phyloP scores from a whole-genome alignment of 306 rosid genomes.

The Bauhinia variegata region DNA sequence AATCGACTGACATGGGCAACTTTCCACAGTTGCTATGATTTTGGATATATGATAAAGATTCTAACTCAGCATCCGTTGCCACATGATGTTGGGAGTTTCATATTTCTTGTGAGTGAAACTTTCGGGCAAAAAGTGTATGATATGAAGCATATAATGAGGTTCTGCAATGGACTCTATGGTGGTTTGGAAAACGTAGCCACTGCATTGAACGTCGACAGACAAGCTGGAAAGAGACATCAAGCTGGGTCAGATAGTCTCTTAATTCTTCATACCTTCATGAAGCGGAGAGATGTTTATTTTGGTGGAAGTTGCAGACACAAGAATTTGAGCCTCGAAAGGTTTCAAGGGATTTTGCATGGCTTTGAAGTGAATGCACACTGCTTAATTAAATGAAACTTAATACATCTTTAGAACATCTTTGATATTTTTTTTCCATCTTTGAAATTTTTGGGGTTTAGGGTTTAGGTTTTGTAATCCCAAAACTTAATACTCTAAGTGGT shows the following conservation, averaged over 20 bases:
- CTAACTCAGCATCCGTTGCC: neutral
- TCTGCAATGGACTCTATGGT: constrained; percentile 27
- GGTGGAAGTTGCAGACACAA: neutral
- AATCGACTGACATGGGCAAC: constrained; percentile 14
- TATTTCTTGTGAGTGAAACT: neutral
- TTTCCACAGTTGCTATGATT: constrained; percentile 26
- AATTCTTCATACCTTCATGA: constrained; percentile 11
- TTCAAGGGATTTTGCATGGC: constrained; percentile 1
- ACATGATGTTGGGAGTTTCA: no score
- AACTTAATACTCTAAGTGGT: no score
- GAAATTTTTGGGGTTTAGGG: no score
- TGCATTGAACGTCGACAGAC: neutral
- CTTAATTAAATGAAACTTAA: no score
- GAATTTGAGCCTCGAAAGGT: neutral
- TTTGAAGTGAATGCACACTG: neutral
- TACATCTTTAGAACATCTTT: no score
- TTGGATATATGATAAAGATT: constrained; percentile 17
- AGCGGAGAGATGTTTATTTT: constrained; percentile 17
- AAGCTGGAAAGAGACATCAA: constrained; percentile 14
- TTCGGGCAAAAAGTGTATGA: constrained; percentile 20
- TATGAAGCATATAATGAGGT: constrained; percentile 22
- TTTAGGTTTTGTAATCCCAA: no score
- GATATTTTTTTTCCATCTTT: no score
- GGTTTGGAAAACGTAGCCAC: constrained; percentile 16
- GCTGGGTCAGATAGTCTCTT: constrained; percentile 32